Percentiles rank a stretch among this genome's conserved stretches.
Evolutionary conservation across 2,329 filamentous ascomycete genomes (phyloP).

Genomic region (Apiospora kogelbergensis): DNA sequence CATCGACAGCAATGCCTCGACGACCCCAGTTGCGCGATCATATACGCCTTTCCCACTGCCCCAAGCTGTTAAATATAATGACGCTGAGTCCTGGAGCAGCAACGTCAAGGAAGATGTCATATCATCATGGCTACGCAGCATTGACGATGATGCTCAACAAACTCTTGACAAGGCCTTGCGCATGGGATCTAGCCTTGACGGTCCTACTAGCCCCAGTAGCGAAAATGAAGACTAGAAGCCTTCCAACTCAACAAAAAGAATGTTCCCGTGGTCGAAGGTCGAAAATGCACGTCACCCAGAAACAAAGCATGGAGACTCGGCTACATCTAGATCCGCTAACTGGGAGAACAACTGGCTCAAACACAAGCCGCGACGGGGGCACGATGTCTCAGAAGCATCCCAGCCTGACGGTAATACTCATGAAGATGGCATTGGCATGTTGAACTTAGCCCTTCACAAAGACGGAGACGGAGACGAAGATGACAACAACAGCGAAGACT

Average conservation of each 20-base stretch:
- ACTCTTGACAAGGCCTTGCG: not conserved
- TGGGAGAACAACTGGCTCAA: constrained; percentile 27
- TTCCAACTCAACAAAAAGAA: not conserved
- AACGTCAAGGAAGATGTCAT: not conserved
- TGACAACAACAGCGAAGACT: constrained; percentile 8
- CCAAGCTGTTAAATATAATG: not conserved
- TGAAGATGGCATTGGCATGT: not conserved
- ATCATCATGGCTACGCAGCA: not conserved
- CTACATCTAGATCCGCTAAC: constrained; percentile 22
- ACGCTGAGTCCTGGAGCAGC: not conserved
- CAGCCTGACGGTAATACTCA: constrained; percentile 11
- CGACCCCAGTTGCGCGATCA: not conserved
- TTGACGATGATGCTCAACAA: not conserved
- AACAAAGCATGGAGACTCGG: not conserved
- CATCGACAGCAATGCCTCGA: not conserved
- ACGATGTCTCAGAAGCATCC: constrained; percentile 28
- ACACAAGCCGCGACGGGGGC: constrained; percentile 24
- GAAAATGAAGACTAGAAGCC: not conserved
- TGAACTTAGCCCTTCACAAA: not conserved
- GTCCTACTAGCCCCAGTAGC: not conserved
- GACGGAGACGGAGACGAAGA: constrained; percentile 11
- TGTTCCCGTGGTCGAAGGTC: not conserved
- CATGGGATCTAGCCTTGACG: not conserved
- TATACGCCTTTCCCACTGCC: not conserved
- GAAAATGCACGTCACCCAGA: not conserved